Evolutionary conservation across 345 rosid genomes (phyloP), one percentile per base, ranked within the genome.

Genomic region (Toxicodendron radicans): DNA sequence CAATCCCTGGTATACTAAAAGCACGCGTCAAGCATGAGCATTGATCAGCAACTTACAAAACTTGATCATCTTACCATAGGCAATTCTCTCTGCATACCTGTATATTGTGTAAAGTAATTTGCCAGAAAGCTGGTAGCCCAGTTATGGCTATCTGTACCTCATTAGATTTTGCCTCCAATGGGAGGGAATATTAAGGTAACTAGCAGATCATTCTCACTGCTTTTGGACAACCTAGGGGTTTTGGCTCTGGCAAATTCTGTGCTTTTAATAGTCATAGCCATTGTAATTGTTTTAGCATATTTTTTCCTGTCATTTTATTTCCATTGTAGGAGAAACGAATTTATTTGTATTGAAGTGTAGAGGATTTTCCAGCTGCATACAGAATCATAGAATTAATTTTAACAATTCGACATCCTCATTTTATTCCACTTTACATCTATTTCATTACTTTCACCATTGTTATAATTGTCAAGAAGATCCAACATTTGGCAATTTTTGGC

Each of bases 21-120:
- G 83, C 90, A 7, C 87, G 87, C 5, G 88, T 88, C 78, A 95
- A 92, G 86, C 90, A 82, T 61, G 99, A 95, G 86, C 89, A 87
- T 49, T 90, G 80, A 82, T 75, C 53, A 41, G 57, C 33, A n/a
- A 32, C 67, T 74, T 70, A 68, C 64, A 56, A 16, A 33, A 76
- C 65, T 69, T 23, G 27, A 43, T 68, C 66, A 46, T 75, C 74
- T 73, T 43, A 58, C 69, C 63, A 33, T 30, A 70, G 64, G 82
- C 74, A 52, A 56, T 73, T 21, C 45, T 81, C 76, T 84, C 63
- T 75, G 74, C 82, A 73, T 73, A 35, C 74, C 72, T 94, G 97
- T 89, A 90, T 79, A 90, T 87, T 87, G 83, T 86, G 88, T 86
- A 85, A 80, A 88, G 92, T 86, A 83, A 75, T 46, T 75, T 80